Conservation (phyloP, 2,329 filamentous ascomycete species). For the Aspergillus tubingensis region DNA sequence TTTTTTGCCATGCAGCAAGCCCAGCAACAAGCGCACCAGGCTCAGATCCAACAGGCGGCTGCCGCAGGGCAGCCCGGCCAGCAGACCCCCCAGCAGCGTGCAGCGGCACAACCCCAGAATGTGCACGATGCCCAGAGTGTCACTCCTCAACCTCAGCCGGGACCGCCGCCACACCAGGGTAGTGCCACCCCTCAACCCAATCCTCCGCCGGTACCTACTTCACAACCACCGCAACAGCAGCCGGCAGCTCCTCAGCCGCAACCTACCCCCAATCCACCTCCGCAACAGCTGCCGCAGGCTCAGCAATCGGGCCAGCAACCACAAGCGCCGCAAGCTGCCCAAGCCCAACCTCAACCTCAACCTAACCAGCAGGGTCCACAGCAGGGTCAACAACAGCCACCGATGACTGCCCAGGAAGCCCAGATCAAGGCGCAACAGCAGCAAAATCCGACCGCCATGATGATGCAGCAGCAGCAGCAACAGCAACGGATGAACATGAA, state of each 20-base stretch:
- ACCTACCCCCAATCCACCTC: constrained; percentile 38
- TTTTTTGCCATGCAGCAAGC: constrained; percentile 39
- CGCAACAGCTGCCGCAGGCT: constrained; percentile 41
- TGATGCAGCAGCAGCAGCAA: constrained; percentile 42
- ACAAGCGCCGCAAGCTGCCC: constrained; percentile 32
- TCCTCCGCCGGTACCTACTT: constrained; percentile 32
- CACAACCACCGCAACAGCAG: constrained; percentile 39
- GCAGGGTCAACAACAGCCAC: constrained; percentile 36
- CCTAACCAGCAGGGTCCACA: constrained; percentile 42
- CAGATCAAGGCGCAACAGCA: constrained; percentile 42
- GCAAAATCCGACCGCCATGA: constrained; percentile 39
- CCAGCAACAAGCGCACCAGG: constrained; percentile 37
- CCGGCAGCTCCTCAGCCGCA: constrained; percentile 38
- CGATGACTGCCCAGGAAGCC: constrained; percentile 43
- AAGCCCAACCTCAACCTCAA: constrained; percentile 36
- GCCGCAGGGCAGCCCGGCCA: constrained; percentile 39
- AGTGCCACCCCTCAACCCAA: constrained; percentile 42
- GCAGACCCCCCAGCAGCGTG: constrained; percentile 45
- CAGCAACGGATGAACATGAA: constrained; percentile 37
- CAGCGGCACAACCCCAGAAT: constrained; percentile 44
- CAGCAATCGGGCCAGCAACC: constrained; percentile 34
- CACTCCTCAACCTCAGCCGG: constrained; percentile 48
- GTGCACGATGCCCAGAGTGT: constrained; percentile 45
- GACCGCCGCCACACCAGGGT: constrained; percentile 40
- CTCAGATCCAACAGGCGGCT: constrained; percentile 29